Percentiles rank a stretch among this genome's conserved stretches.
phyloP scores from a whole-genome alignment of 2,329 filamentous ascomycete genomes.

The Chalaropsis ovoidea region DNA sequence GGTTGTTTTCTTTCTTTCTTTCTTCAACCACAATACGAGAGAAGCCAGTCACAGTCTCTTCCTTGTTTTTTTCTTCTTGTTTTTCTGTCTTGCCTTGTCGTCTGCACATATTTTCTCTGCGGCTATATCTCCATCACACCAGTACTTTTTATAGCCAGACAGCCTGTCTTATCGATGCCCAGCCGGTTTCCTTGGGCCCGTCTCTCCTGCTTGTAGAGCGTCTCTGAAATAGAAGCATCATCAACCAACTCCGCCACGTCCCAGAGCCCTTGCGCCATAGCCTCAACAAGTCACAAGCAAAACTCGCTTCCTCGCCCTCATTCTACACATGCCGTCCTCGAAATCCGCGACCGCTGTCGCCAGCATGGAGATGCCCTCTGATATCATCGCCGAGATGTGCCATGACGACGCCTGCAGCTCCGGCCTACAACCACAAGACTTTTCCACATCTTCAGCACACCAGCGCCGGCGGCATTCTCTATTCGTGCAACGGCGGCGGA shows the following conservation, averaged over 20 bases:
- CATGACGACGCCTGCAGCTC: constrained; percentile 21
- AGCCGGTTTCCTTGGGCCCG: too few relatives aligned
- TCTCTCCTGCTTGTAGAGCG: too few relatives aligned
- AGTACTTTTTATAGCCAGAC: background rate
- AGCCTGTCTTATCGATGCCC: too few relatives aligned
- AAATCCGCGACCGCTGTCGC: background rate
- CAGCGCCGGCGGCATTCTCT: constrained; percentile 24
- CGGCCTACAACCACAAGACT: constrained; percentile 21
- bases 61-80: constrained; percentile 2
- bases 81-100: background rate
- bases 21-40: constrained; percentile 5
- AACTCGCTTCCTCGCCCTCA: too few relatives aligned
- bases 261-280: background rate
- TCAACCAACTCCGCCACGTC: background rate
- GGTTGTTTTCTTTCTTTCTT: constrained; percentile 13
- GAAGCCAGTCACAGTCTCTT: constrained; percentile 9
- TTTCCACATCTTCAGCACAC: background rate
- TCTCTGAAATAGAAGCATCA: background rate
- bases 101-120: background rate
- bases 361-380: constrained; percentile 21
- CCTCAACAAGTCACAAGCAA: background rate
- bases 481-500: constrained; percentile 34
- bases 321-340: background rate
- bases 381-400: constrained; percentile 13
- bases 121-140: background rate